A percentile compares a stretch with the other conserved stretches of the same genome.
These are phyloP conservation scores for Penicillium brevicompactum DNA, from an alignment of 2,329 filamentous ascomycete genomes.

Conservation along the genomic window DNA sequence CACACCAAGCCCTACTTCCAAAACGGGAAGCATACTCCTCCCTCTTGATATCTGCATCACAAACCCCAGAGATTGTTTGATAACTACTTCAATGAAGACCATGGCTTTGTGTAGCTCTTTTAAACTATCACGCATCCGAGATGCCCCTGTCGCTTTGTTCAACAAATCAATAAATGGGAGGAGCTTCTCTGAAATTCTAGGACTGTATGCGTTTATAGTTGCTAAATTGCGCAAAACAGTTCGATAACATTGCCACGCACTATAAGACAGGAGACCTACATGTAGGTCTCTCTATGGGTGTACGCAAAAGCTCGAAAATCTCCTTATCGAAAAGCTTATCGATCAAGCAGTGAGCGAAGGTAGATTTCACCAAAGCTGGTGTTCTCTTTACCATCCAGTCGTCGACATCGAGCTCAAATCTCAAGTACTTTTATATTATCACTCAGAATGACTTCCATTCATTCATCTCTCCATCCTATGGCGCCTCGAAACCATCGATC, in stretches of 20 bases:
- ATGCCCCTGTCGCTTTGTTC: constrained; percentile 1
- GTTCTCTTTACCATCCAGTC: too few relatives aligned
- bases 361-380: too few relatives aligned
- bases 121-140: background rate
- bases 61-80: background rate
- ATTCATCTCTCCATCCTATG: background rate
- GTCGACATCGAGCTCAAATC: too few relatives aligned
- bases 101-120: constrained; percentile 5
- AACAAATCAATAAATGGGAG: constrained; percentile 1
- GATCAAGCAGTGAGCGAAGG: too few relatives aligned
- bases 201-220: background rate
- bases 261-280: background rate
- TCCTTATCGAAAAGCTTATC: background rate
- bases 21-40: background rate
- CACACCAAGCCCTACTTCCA: background rate
- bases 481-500: background rate
- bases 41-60: background rate
- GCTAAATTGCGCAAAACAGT: background rate
- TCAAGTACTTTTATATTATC: too few relatives aligned
- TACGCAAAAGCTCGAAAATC: background rate
- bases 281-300: background rate
- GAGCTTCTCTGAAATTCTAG: background rate
- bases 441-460: background rate
- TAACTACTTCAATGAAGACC: background rate
- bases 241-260: background rate